Evolutionary conservation across 345 rosid genomes (phyloP).

Genomic region (Hirschfeldia incana): DNA sequence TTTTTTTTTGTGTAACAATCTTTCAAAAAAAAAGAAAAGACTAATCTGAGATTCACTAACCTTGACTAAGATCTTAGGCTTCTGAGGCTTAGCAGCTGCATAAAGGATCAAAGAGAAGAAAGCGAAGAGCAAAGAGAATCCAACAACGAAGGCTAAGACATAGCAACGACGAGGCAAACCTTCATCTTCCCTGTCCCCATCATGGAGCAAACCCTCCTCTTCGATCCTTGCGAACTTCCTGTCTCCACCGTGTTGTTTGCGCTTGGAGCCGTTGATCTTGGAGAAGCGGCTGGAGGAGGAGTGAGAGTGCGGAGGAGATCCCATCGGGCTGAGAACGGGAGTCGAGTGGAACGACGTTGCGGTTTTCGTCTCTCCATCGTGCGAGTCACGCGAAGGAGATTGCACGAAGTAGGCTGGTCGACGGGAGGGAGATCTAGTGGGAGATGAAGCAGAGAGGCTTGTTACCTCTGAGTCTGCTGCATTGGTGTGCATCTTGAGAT

Average conservation of each 20-base stretch:
- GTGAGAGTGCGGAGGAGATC: slow-evolving; percentile 90
- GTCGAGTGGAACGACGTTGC: slow-evolving; percentile 88
- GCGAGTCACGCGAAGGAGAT: slow-evolving; percentile 92
- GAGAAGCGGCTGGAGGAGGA: slow-evolving; percentile 88
- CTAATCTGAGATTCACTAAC: slow-evolving; percentile 34
- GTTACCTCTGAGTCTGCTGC: slow-evolving; percentile 97
- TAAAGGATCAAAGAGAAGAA: slow-evolving; percentile 83
- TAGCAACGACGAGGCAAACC: slow-evolving; percentile 81
- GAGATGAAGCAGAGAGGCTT: slow-evolving; percentile 81
- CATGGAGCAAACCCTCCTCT: slow-evolving; percentile 93
- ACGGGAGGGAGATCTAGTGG: slow-evolving; percentile 79
- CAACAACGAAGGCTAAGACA: slow-evolving; percentile 70
- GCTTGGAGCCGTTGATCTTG: slow-evolving; percentile 58
- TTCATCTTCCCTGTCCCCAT: slow-evolving; percentile 47
- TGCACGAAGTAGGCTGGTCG: slow-evolving; percentile 91
- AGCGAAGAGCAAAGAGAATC: slow-evolving; percentile 72
- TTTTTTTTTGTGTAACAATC: no score
- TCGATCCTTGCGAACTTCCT: slow-evolving; percentile 70
- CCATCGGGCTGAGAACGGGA: slow-evolving; percentile 86
- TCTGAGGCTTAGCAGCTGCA: slow-evolving; percentile 80
- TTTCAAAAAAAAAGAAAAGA: not conserved
- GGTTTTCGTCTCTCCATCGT: slow-evolving; percentile 90
- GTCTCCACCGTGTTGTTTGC: slow-evolving; percentile 47
- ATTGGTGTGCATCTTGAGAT: slow-evolving; percentile 73
- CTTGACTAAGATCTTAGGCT: slow-evolving; percentile 84